Conservation (phyloP, 2,329 filamentous ascomycete genomes). For the Dothiorella sarmentorum region DNA sequence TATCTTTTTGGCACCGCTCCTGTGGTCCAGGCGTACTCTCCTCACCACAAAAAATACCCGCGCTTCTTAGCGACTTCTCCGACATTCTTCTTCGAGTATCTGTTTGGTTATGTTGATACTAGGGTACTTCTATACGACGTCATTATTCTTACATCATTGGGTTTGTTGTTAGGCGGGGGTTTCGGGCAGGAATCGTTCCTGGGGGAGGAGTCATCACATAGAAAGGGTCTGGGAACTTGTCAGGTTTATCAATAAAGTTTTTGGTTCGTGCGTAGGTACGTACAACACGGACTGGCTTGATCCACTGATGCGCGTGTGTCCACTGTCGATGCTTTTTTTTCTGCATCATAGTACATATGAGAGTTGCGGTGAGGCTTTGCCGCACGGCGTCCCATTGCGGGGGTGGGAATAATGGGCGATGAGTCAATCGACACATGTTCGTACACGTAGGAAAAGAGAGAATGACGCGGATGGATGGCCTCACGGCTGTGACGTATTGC, state of each 20-base stretch:
- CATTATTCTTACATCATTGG: not conserved
- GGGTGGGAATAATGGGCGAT: not conserved
- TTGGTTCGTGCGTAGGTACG: not conserved
- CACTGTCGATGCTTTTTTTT: not conserved
- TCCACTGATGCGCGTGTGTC: slow-evolving; percentile 4
- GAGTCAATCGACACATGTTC: not conserved
- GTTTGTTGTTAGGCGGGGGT: not conserved
- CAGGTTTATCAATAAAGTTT: slow-evolving; percentile 2
- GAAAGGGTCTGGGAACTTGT: not conserved
- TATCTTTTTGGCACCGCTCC: not conserved
- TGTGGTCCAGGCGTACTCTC: not conserved
- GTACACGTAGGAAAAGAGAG: not conserved
- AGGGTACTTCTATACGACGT: not conserved
- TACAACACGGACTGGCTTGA: not conserved
- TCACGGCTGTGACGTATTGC: no score
- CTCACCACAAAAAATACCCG: slow-evolving; percentile 1
- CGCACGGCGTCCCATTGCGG: not conserved
- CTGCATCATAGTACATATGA: no score
- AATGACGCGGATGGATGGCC: not conserved
- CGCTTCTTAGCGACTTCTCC: not conserved
- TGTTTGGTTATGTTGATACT: not conserved
- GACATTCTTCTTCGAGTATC: not conserved
- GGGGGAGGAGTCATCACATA: not conserved
- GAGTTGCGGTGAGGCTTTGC: slow-evolving; percentile 1
- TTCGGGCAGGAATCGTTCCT: no score